Evolutionary conservation across 1,284 basidiomycete species (phyloP).

Genomic region (Irpex sp.): DNA sequence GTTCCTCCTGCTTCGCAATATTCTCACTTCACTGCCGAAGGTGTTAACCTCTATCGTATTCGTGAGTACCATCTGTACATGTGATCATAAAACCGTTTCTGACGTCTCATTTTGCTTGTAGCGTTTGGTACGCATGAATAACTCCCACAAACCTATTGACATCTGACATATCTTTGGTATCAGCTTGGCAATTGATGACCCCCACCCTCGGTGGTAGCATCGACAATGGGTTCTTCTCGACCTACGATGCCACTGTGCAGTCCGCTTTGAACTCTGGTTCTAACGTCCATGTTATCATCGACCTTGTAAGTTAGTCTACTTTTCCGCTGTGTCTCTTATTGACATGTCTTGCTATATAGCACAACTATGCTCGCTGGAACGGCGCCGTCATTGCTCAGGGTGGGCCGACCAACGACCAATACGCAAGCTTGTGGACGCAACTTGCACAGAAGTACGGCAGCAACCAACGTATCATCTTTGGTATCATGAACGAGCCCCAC

Average conservation of each 20-base stretch:
- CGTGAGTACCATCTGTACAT: conserved; percentile 23
- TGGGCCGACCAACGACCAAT: conserved; percentile 50
- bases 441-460: conserved; percentile 48
- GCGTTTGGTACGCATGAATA: conserved; percentile 26
- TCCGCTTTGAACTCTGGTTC: conserved; percentile 39
- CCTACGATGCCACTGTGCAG: conserved; percentile 47
- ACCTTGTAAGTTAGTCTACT: conserved; percentile 29
- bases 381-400: conserved; percentile 48
- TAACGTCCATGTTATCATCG: conserved; percentile 47
- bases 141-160: conserved; percentile 3
- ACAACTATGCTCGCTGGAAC: conserved; percentile 54
- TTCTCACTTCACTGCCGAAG: conserved; percentile 40
- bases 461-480: conserved; percentile 46
- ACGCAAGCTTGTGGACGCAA: conserved; percentile 49
- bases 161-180: conserved; percentile 9
- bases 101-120: conserved; percentile 6
- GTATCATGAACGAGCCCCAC: conserved; percentile 53
- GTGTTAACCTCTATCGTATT: conserved; percentile 46
- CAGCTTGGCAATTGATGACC: conserved; percentile 52
- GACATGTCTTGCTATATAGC: conserved; percentile 19
- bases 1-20: conserved; percentile 38
- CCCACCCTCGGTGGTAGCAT: conserved; percentile 44
- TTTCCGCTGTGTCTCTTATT: neutral
- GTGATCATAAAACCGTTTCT: neutral
- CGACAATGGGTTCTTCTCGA: conserved; percentile 39